Conservation (phyloP, 2,329 filamentous ascomycete genomes). For the Nemania sp. region DNA sequence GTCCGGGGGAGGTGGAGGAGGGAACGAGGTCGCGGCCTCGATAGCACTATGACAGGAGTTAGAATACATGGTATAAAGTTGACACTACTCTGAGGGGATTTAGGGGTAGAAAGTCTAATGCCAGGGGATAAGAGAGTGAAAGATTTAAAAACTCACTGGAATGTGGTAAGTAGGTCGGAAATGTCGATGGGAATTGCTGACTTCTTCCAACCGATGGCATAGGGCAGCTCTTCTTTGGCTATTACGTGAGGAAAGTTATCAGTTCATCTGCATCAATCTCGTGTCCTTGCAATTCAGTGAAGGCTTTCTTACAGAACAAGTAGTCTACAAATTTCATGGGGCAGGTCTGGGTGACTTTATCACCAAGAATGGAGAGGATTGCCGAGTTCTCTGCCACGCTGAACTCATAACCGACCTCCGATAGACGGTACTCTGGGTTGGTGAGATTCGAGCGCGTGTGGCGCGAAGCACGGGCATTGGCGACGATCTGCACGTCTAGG, state of each 20-base stretch:
- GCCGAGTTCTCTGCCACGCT: slow-evolving; percentile 62
- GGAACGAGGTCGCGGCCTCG: slow-evolving; percentile 20
- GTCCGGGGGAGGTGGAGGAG: slow-evolving; percentile 14
- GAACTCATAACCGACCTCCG: slow-evolving; percentile 55
- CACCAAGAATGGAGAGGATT: slow-evolving; percentile 61
- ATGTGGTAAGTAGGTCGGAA: slow-evolving; percentile 24
- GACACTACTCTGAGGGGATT: background rate
- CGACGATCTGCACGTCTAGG: slow-evolving; percentile 57
- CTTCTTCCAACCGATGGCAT: slow-evolving; percentile 56
- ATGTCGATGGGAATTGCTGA: slow-evolving; percentile 26
- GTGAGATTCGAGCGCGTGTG: slow-evolving; percentile 58
- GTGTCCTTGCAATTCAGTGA: background rate
- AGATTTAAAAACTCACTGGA: slow-evolving; percentile 15
- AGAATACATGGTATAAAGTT: background rate
- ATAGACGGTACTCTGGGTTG: slow-evolving; percentile 63
- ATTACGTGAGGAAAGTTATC: background rate
- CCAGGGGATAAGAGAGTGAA: background rate
- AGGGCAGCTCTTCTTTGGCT: slow-evolving; percentile 59
- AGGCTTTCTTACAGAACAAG: slow-evolving; percentile 56
- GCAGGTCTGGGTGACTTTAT: slow-evolving; percentile 55
- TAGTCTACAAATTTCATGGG: slow-evolving; percentile 55
- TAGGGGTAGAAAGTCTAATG: background rate
- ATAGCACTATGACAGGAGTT: slow-evolving; percentile 23
- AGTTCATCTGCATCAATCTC: background rate
- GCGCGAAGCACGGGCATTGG: slow-evolving; percentile 60